Percentiles rank a stretch among this genome's conserved stretches.
Conservation (phyloP, 768 basidiomycete genomes). For the Cyathus striatus region DNA sequence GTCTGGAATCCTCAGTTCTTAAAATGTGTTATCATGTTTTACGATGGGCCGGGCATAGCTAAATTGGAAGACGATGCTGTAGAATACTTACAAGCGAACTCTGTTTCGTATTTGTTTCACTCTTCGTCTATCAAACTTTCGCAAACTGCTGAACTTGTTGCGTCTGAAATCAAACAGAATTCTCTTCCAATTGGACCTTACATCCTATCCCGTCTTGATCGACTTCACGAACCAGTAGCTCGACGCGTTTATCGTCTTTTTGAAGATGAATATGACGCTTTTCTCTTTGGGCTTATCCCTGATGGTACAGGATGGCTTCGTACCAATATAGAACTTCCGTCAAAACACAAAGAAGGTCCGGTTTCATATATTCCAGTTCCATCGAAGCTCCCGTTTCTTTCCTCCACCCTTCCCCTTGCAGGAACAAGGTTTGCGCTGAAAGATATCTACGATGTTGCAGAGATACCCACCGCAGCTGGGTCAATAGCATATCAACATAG, state of each 20-base stretch:
- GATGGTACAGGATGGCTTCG: constrained; percentile 22
- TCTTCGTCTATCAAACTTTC: too few species aligned
- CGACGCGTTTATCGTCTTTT: constrained; percentile 31
- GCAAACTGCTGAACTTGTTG: too few species aligned
- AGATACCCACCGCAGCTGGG: constrained; percentile 28
- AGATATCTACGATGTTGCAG: constrained; percentile 30
- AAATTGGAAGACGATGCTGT: constrained; percentile 19
- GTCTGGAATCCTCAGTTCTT: constrained; percentile 25
- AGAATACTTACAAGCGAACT: constrained; percentile 17
- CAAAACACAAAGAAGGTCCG: constrained; percentile 6
- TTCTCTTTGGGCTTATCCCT: constrained; percentile 37
- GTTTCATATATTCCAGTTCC: constrained; percentile 41
- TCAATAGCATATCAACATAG: constrained; percentile 25
- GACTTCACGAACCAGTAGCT: constrained; percentile 5
- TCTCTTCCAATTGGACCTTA: too few species aligned
- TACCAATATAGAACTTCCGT: constrained; percentile 22
- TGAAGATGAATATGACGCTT: constrained; percentile 37
- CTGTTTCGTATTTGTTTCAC: constrained; percentile 16
- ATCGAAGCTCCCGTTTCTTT: constrained; percentile 35
- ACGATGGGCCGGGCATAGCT: constrained; percentile 15
- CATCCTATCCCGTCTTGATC: constrained; percentile 10
- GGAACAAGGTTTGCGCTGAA: constrained; percentile 48
- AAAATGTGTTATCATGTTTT: constrained; percentile 21
- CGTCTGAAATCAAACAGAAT: too few species aligned
- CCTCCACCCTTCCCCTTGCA: constrained; percentile 25